Conservation (phyloP, 164 flowering plant genomes). For the Aristolochia contorta region DNA sequence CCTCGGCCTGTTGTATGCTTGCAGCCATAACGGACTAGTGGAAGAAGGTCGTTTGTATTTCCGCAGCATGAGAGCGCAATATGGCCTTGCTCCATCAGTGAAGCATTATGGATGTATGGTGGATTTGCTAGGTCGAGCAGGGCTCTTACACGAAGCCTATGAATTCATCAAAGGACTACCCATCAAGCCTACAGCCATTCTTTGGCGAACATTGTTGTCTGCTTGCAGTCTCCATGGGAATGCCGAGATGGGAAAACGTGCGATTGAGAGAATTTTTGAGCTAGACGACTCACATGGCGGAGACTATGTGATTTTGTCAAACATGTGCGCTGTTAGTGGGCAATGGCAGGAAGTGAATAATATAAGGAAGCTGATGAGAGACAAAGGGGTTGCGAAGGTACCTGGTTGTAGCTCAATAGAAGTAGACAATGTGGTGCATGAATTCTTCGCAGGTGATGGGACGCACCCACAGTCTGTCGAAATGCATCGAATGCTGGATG, state of each 20-base stretch:
- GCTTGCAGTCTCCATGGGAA: slow-evolving; percentile 52
- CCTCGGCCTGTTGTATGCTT: slow-evolving; percentile 51
- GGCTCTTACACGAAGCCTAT: slow-evolving; percentile 51
- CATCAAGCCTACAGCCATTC: slow-evolving; percentile 45
- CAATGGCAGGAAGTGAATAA: slow-evolving; percentile 56
- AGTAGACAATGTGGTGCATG: slow-evolving; percentile 56
- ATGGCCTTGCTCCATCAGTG: slow-evolving; percentile 39
- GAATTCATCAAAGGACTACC: slow-evolving; percentile 45
- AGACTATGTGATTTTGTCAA: slow-evolving; percentile 61
- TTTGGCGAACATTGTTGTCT: slow-evolving; percentile 67
- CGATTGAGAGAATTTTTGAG: slow-evolving; percentile 36
- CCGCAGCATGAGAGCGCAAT: slow-evolving; percentile 34
- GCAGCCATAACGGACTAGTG: slow-evolving; percentile 56
- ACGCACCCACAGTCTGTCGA: slow-evolving; percentile 24
- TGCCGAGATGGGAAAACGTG: slow-evolving; percentile 46
- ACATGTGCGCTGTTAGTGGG: slow-evolving; percentile 56
- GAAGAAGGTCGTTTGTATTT: slow-evolving; percentile 46
- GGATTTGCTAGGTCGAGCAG: slow-evolving; percentile 59
- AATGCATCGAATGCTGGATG: slow-evolving; percentile 41
- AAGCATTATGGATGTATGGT: slow-evolving; percentile 76
- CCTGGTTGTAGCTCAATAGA: slow-evolving; percentile 79
- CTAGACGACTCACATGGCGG: slow-evolving; percentile 61
- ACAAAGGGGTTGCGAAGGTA: slow-evolving; percentile 41
- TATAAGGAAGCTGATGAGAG: slow-evolving; percentile 50
- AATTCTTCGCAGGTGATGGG: slow-evolving; percentile 64